Percentiles rank a stretch among this genome's conserved stretches.
Evolutionary conservation across 352 stramenopile genomes (phyloP).

Genomic region (Globisporangium heterothallicum): DNA sequence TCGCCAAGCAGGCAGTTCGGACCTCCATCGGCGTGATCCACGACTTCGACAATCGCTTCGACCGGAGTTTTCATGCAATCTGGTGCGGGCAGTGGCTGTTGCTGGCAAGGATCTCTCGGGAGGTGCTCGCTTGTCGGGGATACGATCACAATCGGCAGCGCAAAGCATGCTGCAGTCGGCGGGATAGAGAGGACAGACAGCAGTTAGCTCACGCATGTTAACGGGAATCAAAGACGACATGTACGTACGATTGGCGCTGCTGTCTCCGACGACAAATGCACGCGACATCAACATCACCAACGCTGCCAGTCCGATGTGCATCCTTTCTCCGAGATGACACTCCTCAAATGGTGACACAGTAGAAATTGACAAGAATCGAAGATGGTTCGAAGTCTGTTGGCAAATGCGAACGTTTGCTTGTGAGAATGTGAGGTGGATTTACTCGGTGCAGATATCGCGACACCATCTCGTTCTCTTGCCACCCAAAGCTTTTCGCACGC

Average conservation of each 20-base stretch:
- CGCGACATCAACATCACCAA: no score
- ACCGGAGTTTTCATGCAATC: slow-evolving; percentile 10
- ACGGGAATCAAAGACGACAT: neutral
- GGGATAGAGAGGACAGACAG: no score
- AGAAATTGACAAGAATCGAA: no score
- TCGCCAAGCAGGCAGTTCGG: slow-evolving; percentile 5
- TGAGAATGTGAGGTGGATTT: no score
- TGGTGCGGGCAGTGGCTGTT: slow-evolving; percentile 1
- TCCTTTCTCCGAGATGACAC: neutral
- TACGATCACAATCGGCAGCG: slow-evolving; percentile 3
- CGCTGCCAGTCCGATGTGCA: no score
- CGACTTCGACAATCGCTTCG: slow-evolving; percentile 7
- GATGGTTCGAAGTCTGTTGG: neutral
- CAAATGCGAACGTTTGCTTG: no score
- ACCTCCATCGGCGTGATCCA: slow-evolving; percentile 1
- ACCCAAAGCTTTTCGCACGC: no score
- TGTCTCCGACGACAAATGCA: neutral
- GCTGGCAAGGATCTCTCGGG: neutral
- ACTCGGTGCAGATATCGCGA: no score
- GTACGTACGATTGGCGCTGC: neutral
- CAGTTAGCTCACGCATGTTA: no score
- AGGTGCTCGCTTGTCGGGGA: slow-evolving; percentile 1
- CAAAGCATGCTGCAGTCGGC: slow-evolving; percentile 6
- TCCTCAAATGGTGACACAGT: no score
- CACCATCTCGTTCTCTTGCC: no score